Percentiles rank a stretch among this genome's conserved stretches.
These are phyloP conservation scores for Thelephora aurantiotincta DNA, from an alignment of 768 basidiomycete species.

Conservation along the genomic window DNA sequence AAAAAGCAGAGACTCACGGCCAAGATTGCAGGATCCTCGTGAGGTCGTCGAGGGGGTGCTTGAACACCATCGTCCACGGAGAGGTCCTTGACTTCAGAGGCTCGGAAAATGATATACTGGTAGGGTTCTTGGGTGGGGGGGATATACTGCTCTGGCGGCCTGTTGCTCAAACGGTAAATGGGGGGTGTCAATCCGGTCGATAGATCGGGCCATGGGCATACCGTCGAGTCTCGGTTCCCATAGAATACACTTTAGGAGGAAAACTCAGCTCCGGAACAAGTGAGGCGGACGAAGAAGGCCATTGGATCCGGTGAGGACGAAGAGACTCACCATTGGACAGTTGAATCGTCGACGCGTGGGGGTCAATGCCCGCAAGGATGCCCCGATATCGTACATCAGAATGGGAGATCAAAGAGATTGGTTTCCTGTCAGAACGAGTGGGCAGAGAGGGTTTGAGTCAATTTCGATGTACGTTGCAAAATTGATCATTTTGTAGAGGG, in stretches of 20 bases:
- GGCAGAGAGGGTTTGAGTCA: too few species aligned
- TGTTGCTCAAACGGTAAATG: constrained; percentile 13
- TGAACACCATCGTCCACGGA: constrained; percentile 55
- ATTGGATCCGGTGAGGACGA: background rate
- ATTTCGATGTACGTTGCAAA: too few species aligned
- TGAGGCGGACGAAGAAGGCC: background rate
- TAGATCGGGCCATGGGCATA: constrained; percentile 27
- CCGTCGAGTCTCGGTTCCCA: constrained; percentile 81
- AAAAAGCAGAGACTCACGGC: constrained; percentile 36
- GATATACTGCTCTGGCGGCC: constrained; percentile 65
- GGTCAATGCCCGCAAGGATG: constrained; percentile 78
- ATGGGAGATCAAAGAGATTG: constrained; percentile 82
- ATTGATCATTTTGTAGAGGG: background rate
- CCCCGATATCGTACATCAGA: constrained; percentile 86
- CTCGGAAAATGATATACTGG: constrained; percentile 83
- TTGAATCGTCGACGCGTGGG: constrained; percentile 74
- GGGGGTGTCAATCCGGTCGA: background rate
- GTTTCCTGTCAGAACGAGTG: constrained; percentile 36
- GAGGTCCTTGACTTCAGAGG: constrained; percentile 83
- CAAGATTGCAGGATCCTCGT: constrained; percentile 76
- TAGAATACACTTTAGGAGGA: constrained; percentile 46
- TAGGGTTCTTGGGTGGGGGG: constrained; percentile 76
- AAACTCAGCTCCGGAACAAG: background rate
- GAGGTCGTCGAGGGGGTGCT: constrained; percentile 34
- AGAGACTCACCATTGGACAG: constrained; percentile 59